phyloP scores from a whole-genome alignment of 2,329 filamentous ascomycete genomes.

The Clarireedia monteithiana region DNA sequence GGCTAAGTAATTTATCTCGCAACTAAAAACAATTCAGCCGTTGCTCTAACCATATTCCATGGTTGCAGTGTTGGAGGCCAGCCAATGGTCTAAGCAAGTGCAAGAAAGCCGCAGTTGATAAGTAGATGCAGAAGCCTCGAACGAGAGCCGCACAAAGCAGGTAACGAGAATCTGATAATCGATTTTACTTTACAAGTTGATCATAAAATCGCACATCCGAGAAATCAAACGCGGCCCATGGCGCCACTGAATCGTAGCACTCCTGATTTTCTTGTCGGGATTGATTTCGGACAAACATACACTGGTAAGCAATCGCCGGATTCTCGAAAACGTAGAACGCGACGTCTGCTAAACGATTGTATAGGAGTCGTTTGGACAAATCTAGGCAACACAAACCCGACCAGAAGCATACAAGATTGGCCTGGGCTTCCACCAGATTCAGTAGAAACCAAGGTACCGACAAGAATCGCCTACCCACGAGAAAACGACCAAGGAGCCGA shows the following conservation, averaged over 20 bases:
- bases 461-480: not conserved
- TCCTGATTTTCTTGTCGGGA: not conserved
- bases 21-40: no score
- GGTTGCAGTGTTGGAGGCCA: no score
- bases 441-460: conserved; percentile 1
- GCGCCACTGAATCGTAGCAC: not conserved
- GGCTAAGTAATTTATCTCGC: no score
- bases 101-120: no score
- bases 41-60: no score
- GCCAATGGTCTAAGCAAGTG: no score
- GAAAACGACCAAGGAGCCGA: not conserved
- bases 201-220: not conserved
- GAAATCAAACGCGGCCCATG: not conserved
- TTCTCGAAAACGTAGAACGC: not conserved
- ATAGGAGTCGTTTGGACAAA: conserved; percentile 2
- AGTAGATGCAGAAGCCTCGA: no score
- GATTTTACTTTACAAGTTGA: no score
- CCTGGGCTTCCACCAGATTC: not conserved
- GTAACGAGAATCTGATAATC: not conserved
- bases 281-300: conserved; percentile 15
- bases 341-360: not conserved
- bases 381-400: not conserved
- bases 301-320: not conserved
- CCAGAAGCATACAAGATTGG: conserved; percentile 4
- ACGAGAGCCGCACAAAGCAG: no score